phyloP scores from a whole-genome alignment of 1,284 basidiomycete genomes.

The Trichosporon sp. region DNA sequence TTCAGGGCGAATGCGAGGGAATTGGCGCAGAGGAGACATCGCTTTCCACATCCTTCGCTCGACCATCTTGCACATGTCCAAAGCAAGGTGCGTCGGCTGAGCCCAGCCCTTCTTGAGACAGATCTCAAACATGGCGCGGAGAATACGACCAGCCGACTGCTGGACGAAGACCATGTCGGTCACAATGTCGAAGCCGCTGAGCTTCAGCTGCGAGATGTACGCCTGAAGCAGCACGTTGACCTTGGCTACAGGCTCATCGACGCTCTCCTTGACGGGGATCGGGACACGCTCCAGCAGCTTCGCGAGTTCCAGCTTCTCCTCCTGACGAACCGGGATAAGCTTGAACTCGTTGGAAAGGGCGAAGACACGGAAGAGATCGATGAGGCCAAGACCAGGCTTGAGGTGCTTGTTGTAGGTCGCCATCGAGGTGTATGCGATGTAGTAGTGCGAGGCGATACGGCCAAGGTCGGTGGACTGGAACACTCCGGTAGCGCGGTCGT shows the following conservation, averaged over 20 bases:
- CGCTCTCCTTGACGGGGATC: constrained; percentile 93
- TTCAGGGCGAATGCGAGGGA: constrained; percentile 62
- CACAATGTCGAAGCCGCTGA: constrained; percentile 93
- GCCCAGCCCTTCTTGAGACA: constrained; percentile 99
- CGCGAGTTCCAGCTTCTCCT: constrained; percentile 84
- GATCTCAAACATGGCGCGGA: constrained; percentile 97
- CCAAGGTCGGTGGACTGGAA: constrained; percentile 91
- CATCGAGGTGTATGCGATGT: constrained; percentile 95
- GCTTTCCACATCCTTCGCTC: constrained; percentile 93
- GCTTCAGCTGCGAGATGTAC: constrained; percentile 89
- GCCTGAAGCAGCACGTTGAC: constrained; percentile 95
- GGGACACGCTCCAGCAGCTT: constrained; percentile 93
- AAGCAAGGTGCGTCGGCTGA: constrained; percentile 77
- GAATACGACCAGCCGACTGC: constrained; percentile 85
- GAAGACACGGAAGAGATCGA: constrained; percentile 95
- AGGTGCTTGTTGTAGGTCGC: constrained; percentile 93
- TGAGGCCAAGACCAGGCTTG: constrained; percentile 72
- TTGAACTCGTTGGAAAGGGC: constrained; percentile 97
- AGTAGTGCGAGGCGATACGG: constrained; percentile 93
- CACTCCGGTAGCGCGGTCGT: constrained; percentile 80
- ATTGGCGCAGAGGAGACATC: constrained; percentile 95
- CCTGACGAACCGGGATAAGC: constrained; percentile 74
- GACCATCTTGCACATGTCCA: constrained; percentile 97
- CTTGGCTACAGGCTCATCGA: constrained; percentile 94
- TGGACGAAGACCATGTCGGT: constrained; percentile 98